A percentile compares a stretch with the other conserved stretches of the same genome.
phyloP scores from a whole-genome alignment of 306 rosid genomes.

The Herpetospermum pedunculosum region DNA sequence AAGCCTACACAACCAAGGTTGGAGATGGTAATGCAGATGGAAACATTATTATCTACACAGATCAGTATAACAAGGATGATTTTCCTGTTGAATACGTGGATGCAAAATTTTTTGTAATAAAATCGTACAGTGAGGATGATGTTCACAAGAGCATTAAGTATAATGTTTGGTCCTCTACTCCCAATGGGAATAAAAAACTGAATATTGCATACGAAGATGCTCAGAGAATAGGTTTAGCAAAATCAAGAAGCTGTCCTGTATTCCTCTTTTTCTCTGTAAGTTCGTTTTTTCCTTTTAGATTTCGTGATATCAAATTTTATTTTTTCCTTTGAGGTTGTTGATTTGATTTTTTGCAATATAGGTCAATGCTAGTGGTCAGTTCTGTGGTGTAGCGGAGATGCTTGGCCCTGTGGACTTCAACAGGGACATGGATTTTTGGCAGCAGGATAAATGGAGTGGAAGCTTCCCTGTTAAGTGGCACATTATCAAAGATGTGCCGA shows the following conservation, averaged over 20 bases:
- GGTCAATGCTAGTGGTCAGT: conserved; percentile 97
- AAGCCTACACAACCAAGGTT: conserved; percentile 61
- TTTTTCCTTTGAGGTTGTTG: neutral
- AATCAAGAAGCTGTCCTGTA: conserved; percentile 57
- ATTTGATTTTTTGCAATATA: conserved; percentile 13
- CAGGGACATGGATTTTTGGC: conserved; percentile 95
- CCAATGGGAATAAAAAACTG: conserved; percentile 88
- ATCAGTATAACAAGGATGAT: conserved; percentile 70
- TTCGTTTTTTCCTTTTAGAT: conserved; percentile 2
- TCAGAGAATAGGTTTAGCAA: conserved; percentile 44
- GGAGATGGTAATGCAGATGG: conserved; percentile 64
- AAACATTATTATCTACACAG: conserved; percentile 53
- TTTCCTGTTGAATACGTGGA: conserved; percentile 47
- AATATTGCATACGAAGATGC: conserved; percentile 63
- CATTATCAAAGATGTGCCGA: conserved; percentile 72
- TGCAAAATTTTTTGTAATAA: conserved; percentile 81
- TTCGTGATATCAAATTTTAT: neutral
- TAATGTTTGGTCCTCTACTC: conserved; percentile 95
- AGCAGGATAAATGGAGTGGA: conserved; percentile 98
- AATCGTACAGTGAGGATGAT: conserved; percentile 97
- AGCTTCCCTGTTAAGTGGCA: conserved; percentile 96
- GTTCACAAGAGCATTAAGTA: conserved; percentile 93
- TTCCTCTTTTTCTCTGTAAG: conserved; percentile 80
- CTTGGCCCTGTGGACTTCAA: conserved; percentile 61
- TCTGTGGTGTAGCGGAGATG: conserved; percentile 91